Evolutionary conservation across 495 filamentous ascomycete genomes (phyloP).

Genomic region (Letharia lupina): DNA sequence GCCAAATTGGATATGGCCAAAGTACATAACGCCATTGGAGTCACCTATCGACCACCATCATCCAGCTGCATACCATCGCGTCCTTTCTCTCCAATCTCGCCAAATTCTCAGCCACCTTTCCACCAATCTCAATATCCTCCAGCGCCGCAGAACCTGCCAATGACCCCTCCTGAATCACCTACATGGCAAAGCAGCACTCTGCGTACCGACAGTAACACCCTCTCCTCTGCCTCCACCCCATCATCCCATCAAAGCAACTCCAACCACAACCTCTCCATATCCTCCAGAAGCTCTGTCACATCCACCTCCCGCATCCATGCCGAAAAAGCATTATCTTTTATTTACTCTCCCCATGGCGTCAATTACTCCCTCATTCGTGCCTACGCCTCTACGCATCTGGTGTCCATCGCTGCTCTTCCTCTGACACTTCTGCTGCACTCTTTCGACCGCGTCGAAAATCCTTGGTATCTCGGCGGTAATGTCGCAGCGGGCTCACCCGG

Average conservation of each 20-base stretch:
- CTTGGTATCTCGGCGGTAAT: constrained; percentile 59
- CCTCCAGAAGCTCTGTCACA: constrained; percentile 18
- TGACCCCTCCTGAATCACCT: constrained; percentile 26
- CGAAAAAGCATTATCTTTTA: constrained; percentile 40
- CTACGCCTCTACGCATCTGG: constrained; percentile 50
- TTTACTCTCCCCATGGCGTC: constrained; percentile 57
- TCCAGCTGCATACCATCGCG: constrained; percentile 25
- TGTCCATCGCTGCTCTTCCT: constrained; percentile 49
- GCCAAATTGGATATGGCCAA: constrained; percentile 52
- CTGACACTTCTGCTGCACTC: constrained; percentile 56
- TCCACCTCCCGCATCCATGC: constrained; percentile 28
- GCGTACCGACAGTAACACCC: constrained; percentile 12
- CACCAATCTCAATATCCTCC: constrained; percentile 6
- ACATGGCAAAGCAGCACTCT: constrained; percentile 13
- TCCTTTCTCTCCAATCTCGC: constrained; percentile 28
- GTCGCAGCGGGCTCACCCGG: constrained; percentile 49
- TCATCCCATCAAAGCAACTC: constrained; percentile 15
- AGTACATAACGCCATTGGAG: constrained; percentile 58
- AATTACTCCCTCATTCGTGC: constrained; percentile 37
- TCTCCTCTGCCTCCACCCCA: constrained; percentile 11
- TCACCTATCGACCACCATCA: constrained; percentile 56
- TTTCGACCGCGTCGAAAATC: constrained; percentile 50
- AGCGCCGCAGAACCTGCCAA: constrained; percentile 10
- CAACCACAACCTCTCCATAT: constrained; percentile 17
- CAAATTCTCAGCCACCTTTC: constrained; percentile 12